Evolutionary conservation across 139 green algal species (phyloP), one percentile per base, ranked within the genome.

Genomic region (Closterium sp.): DNA sequence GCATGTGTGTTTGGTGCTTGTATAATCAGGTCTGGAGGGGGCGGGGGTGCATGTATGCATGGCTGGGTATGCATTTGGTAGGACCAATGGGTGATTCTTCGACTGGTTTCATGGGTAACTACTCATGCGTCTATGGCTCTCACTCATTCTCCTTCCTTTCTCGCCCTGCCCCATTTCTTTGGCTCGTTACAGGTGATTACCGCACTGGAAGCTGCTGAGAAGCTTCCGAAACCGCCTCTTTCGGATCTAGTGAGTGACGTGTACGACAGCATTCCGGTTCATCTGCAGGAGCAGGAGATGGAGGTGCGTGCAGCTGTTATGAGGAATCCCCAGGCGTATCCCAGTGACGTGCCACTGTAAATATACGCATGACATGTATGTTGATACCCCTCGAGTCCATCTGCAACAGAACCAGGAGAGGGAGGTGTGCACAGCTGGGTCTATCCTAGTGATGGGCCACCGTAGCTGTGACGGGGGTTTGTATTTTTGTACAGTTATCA

Each of bases 11-110:
- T 70, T 22, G 45, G 45, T 70, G 45, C 45, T 17, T 70, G 11
- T 70, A 70, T 70, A 9, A 22, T 70, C 98, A 98, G 87, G 32
- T 38, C 32, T 38, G 32, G 32, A 4, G 32, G 32, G 32, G 32
- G 32, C 32, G 32, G 32, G 32, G 4, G 32, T 38, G 32, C 32
- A 38, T 38, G 32, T 38, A 38, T 45, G 38, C n/a, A n/a, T 6
- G 38, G 4, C 0, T 45, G 38, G 38, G 38, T 45, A 9, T 45
- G 38, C 32, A 45, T 50, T 50, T 50, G 6, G 38, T 50, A 9
- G 7, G 7, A 0, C 13, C 38, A 17, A 0, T 50, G 0, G 38
- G 38, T 50, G 0, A 50, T 50, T 50, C 38, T 2, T 50, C 32
- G 32, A 38, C 7, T 50, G 38, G 4, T 79, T 79, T 27, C 17